A percentile compares a stretch with the other conserved stretches of the same genome.
Conservation (phyloP, 2,329 filamentous ascomycete genomes). For the Aureobasidium musti region DNA sequence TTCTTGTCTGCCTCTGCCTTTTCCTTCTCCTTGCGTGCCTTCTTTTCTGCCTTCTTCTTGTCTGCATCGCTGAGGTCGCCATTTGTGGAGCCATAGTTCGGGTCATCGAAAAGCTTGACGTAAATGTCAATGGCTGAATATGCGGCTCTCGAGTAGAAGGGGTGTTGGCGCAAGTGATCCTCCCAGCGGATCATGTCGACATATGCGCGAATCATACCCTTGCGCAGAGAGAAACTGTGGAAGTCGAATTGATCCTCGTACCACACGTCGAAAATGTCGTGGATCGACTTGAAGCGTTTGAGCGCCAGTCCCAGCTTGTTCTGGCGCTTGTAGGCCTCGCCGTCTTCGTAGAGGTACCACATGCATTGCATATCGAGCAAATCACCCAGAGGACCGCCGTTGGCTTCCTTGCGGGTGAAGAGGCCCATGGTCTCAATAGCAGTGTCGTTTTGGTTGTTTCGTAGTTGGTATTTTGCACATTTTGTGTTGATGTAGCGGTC, state of each 20-base stretch:
- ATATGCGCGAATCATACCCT: constrained; percentile 93
- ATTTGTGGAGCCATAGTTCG: constrained; percentile 67
- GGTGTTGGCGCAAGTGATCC: constrained; percentile 85
- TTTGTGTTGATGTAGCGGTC: constrained; percentile 99
- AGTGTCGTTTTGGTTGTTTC: constrained; percentile 85
- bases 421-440: constrained; percentile 87
- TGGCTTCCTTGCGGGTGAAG: constrained; percentile 89
- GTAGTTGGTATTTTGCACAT: constrained; percentile 91
- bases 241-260: constrained; percentile 99
- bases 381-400: constrained; percentile 84
- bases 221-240: constrained; percentile 94
- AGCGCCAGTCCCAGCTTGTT: constrained; percentile 81
- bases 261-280: constrained; percentile 95
- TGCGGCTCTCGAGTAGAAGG: constrained; percentile 85
- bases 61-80: constrained; percentile 78
- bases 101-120: constrained; percentile 74
- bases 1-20: constrained; percentile 84
- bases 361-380: constrained; percentile 98
- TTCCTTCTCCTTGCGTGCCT: constrained; percentile 74
- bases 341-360: constrained; percentile 96
- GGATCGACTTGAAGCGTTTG: constrained; percentile 86
- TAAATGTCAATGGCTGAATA: constrained; percentile 81
- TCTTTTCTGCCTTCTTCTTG: constrained; percentile 68
- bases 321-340: constrained; percentile 81
- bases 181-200: constrained; percentile 97